Evolutionary conservation across 768 basidiomycete genomes (phyloP).

Genomic region (Kwoniella bestiolae): DNA sequence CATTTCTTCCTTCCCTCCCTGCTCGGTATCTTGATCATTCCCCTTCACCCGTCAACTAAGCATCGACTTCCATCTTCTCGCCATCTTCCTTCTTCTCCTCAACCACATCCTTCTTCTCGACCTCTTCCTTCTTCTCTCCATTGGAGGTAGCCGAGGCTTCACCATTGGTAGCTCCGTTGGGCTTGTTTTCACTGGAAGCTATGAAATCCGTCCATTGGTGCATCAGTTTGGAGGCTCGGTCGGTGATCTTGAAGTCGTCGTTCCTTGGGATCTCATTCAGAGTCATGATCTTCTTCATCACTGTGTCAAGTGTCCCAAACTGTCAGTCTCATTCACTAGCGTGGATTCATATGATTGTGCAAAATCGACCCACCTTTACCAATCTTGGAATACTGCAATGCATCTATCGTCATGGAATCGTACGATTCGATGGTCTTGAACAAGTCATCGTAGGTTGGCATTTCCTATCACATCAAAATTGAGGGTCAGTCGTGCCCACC

Average conservation of each 20-base stretch:
- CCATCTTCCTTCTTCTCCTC: neutral
- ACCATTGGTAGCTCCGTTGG: constrained; percentile 28
- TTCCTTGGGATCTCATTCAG: constrained; percentile 67
- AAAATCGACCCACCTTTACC: constrained; percentile 50
- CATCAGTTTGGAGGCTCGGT: constrained; percentile 71
- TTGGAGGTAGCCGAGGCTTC: constrained; percentile 2
- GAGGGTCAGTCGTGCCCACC: neutral
- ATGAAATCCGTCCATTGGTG: constrained; percentile 60
- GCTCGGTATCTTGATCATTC: neutral
- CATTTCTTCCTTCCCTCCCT: constrained; percentile 1
- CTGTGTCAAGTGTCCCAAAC: constrained; percentile 61
- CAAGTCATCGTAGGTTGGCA: constrained; percentile 71
- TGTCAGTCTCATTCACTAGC: neutral
- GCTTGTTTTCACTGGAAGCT: constrained; percentile 24
- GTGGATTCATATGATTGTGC: too few species aligned
- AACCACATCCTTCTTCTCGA: constrained; percentile 39
- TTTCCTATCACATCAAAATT: constrained; percentile 64
- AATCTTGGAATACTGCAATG: constrained; percentile 72
- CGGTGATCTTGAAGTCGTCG: constrained; percentile 72
- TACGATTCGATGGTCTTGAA: constrained; percentile 79
- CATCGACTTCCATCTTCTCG: constrained; percentile 21
- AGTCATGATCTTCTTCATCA: constrained; percentile 81
- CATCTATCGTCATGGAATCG: constrained; percentile 75
- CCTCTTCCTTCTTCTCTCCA: constrained; percentile 68
- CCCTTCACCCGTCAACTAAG: too few species aligned